phyloP scores from a whole-genome alignment of 2,329 filamentous ascomycete genomes.

The Trichoderma cornu-damae region DNA sequence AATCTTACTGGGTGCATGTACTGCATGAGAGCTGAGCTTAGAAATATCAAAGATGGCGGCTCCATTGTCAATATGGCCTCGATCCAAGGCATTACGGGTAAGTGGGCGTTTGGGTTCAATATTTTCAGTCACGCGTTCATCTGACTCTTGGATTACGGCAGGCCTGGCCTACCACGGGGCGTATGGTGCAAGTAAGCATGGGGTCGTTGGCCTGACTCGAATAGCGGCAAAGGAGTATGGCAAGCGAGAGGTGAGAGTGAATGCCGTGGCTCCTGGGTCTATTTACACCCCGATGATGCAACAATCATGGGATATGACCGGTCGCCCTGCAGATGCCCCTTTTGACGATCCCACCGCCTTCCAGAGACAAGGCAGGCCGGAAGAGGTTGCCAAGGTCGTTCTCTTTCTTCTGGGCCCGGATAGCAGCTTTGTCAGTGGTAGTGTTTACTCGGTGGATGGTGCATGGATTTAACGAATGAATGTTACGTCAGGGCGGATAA shows the following conservation, averaged over 20 bases:
- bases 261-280: slow-evolving; percentile 45
- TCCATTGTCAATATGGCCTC: slow-evolving; percentile 57
- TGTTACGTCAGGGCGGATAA: too few species aligned
- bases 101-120: slow-evolving; percentile 13
- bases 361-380: slow-evolving; percentile 40
- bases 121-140: neutral
- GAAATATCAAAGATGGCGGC: slow-evolving; percentile 38
- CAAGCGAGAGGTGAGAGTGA: slow-evolving; percentile 40
- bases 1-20: slow-evolving; percentile 51
- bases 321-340: slow-evolving; percentile 33
- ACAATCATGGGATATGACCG: slow-evolving; percentile 36
- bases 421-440: slow-evolving; percentile 35
- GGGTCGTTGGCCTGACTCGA: slow-evolving; percentile 34
- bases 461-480: slow-evolving; percentile 32
- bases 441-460: slow-evolving; percentile 43
- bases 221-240: slow-evolving; percentile 39
- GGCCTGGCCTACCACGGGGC: slow-evolving; percentile 29
- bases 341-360: slow-evolving; percentile 42
- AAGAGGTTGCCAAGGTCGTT: slow-evolving; percentile 34
- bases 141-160: neutral
- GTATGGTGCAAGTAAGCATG: slow-evolving; percentile 39
- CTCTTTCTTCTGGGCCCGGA: slow-evolving; percentile 35
- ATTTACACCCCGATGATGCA: slow-evolving; percentile 48
- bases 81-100: slow-evolving; percentile 42
- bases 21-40: slow-evolving; percentile 44